Evolutionary conservation across 306 rosid genomes (phyloP), one percentile per base, ranked within the genome.

Genomic region (Castanopsis chinensis): DNA sequence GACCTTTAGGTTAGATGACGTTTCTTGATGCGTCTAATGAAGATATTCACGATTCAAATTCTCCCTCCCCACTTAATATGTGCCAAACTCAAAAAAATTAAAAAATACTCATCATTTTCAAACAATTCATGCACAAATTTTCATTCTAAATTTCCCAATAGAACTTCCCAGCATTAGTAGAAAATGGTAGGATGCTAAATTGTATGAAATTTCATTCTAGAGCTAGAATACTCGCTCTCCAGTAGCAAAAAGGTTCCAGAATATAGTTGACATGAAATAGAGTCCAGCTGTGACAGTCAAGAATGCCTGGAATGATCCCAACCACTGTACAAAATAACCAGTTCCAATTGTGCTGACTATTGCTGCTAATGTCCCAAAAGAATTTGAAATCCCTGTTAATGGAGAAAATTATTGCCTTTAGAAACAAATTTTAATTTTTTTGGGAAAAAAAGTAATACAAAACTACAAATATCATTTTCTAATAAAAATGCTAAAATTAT

Each of bases 261-360:
- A 92, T 65, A 94, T 78, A 64, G 97, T 83, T 41, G 95, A 57
- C 12, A 73, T 76, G 83, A 92, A 87, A 77, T 94, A 94, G 77
- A 94, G 91, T 70, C 33, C 81, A 13, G 97, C 92, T 56, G 97
- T 94, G 79, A 94, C 73, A 14, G 90, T 88, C 72, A 94, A 75
- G 79, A 94, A 91, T 56, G 97, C 97, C 43, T 94, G 97, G 76
- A 94, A 94, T 17, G 97, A 94, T 79, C 97, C 97, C 75, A 92
- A 80, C 97, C 97, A 90, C 54, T 94, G 91, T 3, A 94, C 97
- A 84, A 92, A 94, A 76, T 91, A 94, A 27, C 99, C 99, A 25
- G 97, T 90, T 83, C 99, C 99, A 65, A 94, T 87, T 83, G 99
- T 92, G 91, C 99, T 91, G 80, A 94, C 37, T 67, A 92, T 94